Base-by-base conservation (phyloP, 2,329 filamentous ascomycete genomes). In the Onygenales sp. region DNA sequence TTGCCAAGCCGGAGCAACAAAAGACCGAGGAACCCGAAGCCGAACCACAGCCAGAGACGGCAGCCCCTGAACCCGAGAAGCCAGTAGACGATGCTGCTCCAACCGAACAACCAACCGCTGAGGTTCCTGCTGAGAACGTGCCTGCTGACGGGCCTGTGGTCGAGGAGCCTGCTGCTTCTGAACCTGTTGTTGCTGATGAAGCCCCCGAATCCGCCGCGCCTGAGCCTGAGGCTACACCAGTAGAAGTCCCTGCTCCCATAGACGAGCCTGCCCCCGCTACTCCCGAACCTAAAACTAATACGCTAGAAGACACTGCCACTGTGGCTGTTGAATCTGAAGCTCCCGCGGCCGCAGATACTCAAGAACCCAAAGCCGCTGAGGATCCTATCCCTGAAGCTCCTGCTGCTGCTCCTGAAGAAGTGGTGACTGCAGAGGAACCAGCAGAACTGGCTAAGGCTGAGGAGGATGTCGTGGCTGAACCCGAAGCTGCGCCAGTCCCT, bases 61-160 rank as follows among this genome's bases (percentile, higher is more conserved):
- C 40, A 17, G 13, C 2, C 34, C 33, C 37, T 13, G 9, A 54
- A 11, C 13, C 27, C 33, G 11, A 44, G 2, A 21, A 51, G 14
- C 40, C 40, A 32, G 48, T 27, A 7, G 42, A 43, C 32, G 39
- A 51, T 6, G 42, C 9, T 45, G 52, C n/a, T 39, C 40, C 52
- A n/a, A 27, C 14, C 36, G 52, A 54, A 37, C 34, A 46, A 27
- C 9, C 17, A 14, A 13, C 14, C 3, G 34, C 45, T 2, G 52
- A 59, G 42, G n/a, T 57, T 43, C 52, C 52, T 32, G 51, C 37
- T 34, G 10, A 53, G 8, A 48, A 57, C 21, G 49, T 51, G 21
- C 17, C 52, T n/a, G 13, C 49, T 32, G 54, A 59, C 13, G 55
- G 57, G 40, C 17, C 50, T 10, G 42, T 36, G 6, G 43, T 27